Percentiles rank a stretch among this genome's conserved stretches.
Evolutionary conservation across 2,329 filamentous ascomycete genomes (phyloP).

Genomic region (Zasmidium angulare): DNA sequence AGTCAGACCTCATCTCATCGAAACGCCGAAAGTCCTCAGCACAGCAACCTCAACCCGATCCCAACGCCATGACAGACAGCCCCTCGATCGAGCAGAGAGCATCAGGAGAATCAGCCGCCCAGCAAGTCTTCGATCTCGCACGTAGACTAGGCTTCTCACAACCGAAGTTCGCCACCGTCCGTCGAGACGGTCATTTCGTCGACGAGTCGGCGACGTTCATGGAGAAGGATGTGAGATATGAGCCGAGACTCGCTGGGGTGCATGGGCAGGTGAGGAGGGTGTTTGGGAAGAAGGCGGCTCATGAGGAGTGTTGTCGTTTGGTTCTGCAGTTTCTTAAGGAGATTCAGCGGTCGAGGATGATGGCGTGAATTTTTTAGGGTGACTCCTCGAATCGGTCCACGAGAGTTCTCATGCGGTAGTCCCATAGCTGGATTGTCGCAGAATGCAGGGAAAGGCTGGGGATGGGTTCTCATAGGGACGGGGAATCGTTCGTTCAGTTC

Average conservation of each 20-base stretch:
- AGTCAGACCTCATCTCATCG: neutral
- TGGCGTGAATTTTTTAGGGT: no score
- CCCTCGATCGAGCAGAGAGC: conserved; percentile 4
- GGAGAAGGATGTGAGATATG: conserved; percentile 15
- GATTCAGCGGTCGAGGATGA: conserved; percentile 25
- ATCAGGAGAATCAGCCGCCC: conserved; percentile 3
- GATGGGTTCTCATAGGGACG: no score
- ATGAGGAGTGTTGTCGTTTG: conserved; percentile 48
- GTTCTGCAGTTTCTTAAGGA: conserved; percentile 41
- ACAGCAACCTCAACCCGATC: neutral
- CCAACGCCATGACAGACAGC: conserved; percentile 3
- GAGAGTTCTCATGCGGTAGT: no score
- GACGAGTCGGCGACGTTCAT: conserved; percentile 39
- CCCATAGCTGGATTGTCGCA: no score
- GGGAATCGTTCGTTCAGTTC: no score
- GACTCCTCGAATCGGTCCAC: no score
- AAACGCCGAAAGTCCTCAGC: conserved; percentile 20
- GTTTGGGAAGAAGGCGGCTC: conserved; percentile 51
- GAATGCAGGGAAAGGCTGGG: no score
- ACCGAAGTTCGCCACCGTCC: conserved; percentile 11
- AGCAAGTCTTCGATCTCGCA: conserved; percentile 25
- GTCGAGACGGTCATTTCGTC: conserved; percentile 32
- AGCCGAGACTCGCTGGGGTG: conserved; percentile 33
- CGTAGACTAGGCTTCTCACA: conserved; percentile 25
- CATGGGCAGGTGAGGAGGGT: conserved; percentile 46